phyloP scores from a whole-genome alignment of 1,139 yeast species.

The Suhomyces bribrorum region DNA sequence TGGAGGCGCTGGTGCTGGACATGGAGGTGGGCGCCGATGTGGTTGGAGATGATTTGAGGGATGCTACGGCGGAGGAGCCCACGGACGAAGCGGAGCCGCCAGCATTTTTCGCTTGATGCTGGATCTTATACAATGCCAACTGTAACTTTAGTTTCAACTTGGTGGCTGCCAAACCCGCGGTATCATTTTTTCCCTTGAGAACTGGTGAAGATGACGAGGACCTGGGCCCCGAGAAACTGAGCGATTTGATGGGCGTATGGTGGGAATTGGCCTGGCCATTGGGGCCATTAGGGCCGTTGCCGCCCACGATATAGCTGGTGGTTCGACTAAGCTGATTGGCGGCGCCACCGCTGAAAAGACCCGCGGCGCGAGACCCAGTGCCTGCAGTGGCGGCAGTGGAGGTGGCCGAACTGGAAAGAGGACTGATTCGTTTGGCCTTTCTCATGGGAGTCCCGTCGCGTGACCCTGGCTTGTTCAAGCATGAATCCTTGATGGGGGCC shows the following conservation, averaged over 20 bases:
- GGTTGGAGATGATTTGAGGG: conserved; percentile 1
- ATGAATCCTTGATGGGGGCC: conserved; percentile 37
- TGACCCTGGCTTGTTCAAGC: conserved; percentile 27
- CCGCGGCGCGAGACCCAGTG: background rate
- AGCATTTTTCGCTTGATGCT: conserved; percentile 12
- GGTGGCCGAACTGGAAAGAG: background rate
- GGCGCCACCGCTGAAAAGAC: background rate
- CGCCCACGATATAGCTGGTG: conserved; percentile 8
- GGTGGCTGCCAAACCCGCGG: conserved; percentile 49
- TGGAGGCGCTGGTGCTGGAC: background rate
- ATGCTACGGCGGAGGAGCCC: background rate
- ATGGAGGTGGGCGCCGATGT: conserved; percentile 3
- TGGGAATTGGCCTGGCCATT: conserved; percentile 3
- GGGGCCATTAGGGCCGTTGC: conserved; percentile 1
- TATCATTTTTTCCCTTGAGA: conserved; percentile 13
- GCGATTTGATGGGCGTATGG: conserved; percentile 17
- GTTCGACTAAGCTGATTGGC: conserved; percentile 4
- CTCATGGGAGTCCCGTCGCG: conserved; percentile 15
- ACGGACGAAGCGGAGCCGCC: background rate
- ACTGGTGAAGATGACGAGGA: conserved; percentile 8
- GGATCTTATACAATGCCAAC: conserved; percentile 76
- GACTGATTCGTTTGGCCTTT: conserved; percentile 13
- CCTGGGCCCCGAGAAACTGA: conserved; percentile 28
- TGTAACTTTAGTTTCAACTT: conserved; percentile 70
- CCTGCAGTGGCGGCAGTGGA: conserved; percentile 1